A percentile compares a stretch with the other conserved stretches of the same genome.
phyloP scores from a whole-genome alignment of 768 basidiomycete genomes.

The Lepiota venenata region DNA sequence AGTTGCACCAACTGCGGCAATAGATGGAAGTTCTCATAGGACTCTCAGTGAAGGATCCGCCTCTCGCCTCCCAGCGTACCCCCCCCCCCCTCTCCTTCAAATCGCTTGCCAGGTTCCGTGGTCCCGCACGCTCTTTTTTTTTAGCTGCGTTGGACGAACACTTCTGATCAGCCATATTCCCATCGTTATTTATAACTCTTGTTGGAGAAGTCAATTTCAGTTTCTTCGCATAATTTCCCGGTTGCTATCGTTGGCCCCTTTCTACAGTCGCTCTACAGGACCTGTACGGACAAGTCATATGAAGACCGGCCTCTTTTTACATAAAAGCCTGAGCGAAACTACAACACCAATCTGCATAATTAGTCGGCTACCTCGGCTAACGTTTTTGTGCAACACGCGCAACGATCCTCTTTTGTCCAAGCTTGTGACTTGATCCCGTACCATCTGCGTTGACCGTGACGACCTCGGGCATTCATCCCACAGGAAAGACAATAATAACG shows the following conservation, averaged over 20 bases:
- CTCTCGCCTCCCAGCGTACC: no score
- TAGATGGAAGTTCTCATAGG: slow-evolving; percentile 42
- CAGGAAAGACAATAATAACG: no score
- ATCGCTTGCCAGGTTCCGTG: background rate
- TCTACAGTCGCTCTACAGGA: background rate
- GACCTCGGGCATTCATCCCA: no score
- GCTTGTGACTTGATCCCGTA: no score
- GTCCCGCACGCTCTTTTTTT: background rate
- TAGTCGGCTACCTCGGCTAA: no score
- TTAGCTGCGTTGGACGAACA: no score
- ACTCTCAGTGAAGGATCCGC: background rate
- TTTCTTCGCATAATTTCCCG: background rate
- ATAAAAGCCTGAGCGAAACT: no score
- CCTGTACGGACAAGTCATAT: background rate
- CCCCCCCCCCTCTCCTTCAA: background rate
- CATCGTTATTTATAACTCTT: slow-evolving; percentile 1
- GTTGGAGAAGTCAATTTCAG: background rate
- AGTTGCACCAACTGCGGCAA: slow-evolving; percentile 63
- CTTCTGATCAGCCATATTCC: background rate
- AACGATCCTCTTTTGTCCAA: no score
- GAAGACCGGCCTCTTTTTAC: no score
- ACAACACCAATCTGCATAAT: no score
- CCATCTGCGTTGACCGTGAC: no score
- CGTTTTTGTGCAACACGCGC: no score
- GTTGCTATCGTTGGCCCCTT: background rate